These are phyloP conservation scores for Cryptococcus sp. DNA, from an alignment of 1,284 basidiomycete species.

Conservation along the genomic window DNA sequence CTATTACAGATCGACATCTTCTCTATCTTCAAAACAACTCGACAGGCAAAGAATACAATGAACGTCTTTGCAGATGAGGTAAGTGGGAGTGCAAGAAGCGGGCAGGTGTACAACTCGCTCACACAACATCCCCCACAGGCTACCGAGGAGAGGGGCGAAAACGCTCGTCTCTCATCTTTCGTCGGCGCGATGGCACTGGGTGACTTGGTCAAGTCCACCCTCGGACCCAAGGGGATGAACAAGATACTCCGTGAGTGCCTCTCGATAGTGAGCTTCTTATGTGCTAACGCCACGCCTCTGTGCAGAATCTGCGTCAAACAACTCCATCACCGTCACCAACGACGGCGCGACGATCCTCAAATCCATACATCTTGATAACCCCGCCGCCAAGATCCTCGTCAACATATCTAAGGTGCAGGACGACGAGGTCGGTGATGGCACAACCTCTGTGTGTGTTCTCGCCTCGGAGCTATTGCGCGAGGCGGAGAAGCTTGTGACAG, in stretches of 20 bases:
- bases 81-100: conserved; percentile 11
- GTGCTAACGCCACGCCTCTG: background rate
- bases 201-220: conserved; percentile 95
- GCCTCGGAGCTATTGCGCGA: conserved; percentile 89
- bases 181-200: conserved; percentile 95
- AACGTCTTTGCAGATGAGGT: conserved; percentile 52
- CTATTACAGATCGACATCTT: background rate
- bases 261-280: conserved; percentile 8
- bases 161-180: conserved; percentile 96
- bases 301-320: conserved; percentile 84
- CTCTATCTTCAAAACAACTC: background rate
- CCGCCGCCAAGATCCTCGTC: conserved; percentile 97
- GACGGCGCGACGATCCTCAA: conserved; percentile 99
- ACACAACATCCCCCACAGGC: conserved; percentile 56
- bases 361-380: conserved; percentile 95
- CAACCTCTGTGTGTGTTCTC: conserved; percentile 89
- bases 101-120: background rate
- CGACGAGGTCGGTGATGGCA: conserved; percentile 98
- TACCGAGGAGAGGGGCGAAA: conserved; percentile 96
- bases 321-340: conserved; percentile 95
- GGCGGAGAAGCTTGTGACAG: conserved; percentile 90
- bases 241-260: conserved; percentile 52
- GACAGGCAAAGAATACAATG: conserved; percentile 30
- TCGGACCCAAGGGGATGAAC: conserved; percentile 81
- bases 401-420: conserved; percentile 99